Percentiles rank a stretch among this genome's conserved stretches.
Conservation (phyloP, 129 eudicot species). For the Logfia minima region DNA sequence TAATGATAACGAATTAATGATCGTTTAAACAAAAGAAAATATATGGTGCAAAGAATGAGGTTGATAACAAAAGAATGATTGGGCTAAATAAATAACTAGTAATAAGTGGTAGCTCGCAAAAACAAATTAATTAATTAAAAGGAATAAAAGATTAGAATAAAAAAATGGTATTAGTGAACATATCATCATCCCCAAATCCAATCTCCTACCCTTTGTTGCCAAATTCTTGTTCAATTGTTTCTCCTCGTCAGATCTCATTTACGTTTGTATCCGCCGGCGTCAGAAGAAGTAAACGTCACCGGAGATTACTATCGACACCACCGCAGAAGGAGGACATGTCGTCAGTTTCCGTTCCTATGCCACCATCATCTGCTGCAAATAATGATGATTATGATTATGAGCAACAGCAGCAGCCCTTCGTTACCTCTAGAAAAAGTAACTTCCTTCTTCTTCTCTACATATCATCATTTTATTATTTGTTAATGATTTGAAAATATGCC, state of each 20-base stretch:
- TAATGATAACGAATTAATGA: background rate
- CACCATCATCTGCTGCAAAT: background rate
- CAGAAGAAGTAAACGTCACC: conserved; percentile 23
- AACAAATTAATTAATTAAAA: background rate
- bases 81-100: background rate
- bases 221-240: conserved; percentile 28
- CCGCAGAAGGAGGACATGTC: conserved; percentile 55
- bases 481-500: background rate
- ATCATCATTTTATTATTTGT: background rate
- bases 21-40: too few relatives aligned
- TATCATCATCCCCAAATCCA: conserved; percentile 15
- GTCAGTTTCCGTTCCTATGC: conserved; percentile 52
- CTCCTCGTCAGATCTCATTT: conserved; percentile 35
- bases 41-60: background rate
- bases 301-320: conserved; percentile 22
- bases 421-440: conserved; percentile 56
- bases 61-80: background rate
- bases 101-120: background rate
- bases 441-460: background rate
- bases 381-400: conserved; percentile 37
- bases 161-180: conserved; percentile 7
- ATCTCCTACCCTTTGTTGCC: conserved; percentile 40
- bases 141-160: background rate
- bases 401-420: conserved; percentile 23
- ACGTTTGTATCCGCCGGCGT: conserved; percentile 28